phyloP scores from a whole-genome alignment of 1,139 yeast genomes.

The Geotrichum candidum region DNA sequence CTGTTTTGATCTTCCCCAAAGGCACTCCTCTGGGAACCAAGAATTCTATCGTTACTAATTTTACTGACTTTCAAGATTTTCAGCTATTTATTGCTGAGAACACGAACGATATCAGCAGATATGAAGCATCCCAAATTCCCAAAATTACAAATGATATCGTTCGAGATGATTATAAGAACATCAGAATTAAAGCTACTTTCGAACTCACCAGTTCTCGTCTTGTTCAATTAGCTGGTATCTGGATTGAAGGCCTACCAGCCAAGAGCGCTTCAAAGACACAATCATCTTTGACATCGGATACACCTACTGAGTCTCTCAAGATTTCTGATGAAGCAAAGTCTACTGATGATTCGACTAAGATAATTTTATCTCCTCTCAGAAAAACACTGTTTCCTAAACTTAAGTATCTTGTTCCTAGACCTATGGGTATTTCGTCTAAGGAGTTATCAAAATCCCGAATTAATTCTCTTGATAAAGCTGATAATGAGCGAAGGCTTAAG shows the following conservation, averaged over 20 bases:
- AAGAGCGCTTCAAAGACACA: conserved; percentile 9
- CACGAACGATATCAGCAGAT: conserved; percentile 43
- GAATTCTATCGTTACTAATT: conserved; percentile 12
- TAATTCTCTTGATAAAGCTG: conserved; percentile 28
- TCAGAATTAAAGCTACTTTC: conserved; percentile 19
- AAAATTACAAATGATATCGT: conserved; percentile 20
- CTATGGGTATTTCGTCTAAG: conserved; percentile 32
- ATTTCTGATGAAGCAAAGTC: neutral
- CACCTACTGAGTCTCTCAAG: neutral
- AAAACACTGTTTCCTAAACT: conserved; percentile 16
- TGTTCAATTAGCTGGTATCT: conserved; percentile 26
- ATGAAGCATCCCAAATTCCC: conserved; percentile 23
- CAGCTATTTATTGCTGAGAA: conserved; percentile 51
- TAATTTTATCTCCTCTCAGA: neutral
- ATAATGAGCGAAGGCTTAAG: conserved; percentile 29
- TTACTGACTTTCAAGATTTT: conserved; percentile 22
- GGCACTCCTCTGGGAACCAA: conserved; percentile 30
- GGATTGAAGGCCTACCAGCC: conserved; percentile 20
- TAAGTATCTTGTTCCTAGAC: conserved; percentile 27
- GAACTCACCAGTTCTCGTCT: conserved; percentile 25
- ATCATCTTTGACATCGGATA: conserved; percentile 1
- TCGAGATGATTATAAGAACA: conserved; percentile 24
- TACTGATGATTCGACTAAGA: conserved; percentile 2
- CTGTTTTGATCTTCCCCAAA: conserved; percentile 26
- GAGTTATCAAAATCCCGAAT: conserved; percentile 28